A percentile compares a stretch with the other conserved stretches of the same genome.
phyloP scores from a whole-genome alignment of 805 yeast genomes.

The Starmerella riodocensis region DNA sequence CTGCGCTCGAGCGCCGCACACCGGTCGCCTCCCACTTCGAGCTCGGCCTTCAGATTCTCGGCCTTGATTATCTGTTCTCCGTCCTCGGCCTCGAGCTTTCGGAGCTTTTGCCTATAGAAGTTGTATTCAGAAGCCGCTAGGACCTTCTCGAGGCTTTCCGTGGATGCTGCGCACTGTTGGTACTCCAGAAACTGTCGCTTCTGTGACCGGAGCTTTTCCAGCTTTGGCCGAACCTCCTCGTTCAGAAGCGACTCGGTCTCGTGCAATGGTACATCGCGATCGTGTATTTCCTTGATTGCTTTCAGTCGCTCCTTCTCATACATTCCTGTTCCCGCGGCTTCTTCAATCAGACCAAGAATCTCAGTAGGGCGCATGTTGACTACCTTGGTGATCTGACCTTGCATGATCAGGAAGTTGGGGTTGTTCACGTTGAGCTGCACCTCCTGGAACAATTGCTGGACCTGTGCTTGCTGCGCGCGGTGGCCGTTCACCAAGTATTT shows the following conservation, averaged over 20 bases:
- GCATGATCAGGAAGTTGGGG: constrained; percentile 96
- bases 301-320: constrained; percentile 87
- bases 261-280: constrained; percentile 71
- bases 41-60: constrained; percentile 23
- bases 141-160: constrained; percentile 59
- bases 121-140: constrained; percentile 65
- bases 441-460: constrained; percentile 77
- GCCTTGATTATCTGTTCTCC: constrained; percentile 19
- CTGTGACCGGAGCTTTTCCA: constrained; percentile 66
- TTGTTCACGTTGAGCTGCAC: constrained; percentile 93
- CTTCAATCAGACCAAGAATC: constrained; percentile 81
- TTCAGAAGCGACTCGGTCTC: constrained; percentile 59
- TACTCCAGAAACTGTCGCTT: constrained; percentile 72
- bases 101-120: constrained; percentile 4
- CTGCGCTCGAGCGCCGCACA: constrained; percentile 2
- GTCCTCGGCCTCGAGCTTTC: constrained; percentile 3
- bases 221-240: constrained; percentile 88
- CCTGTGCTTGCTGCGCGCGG: constrained; percentile 88
- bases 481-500: constrained; percentile 92
- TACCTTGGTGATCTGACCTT: constrained; percentile 94
- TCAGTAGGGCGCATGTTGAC: constrained; percentile 91
- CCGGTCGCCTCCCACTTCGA: neutral
- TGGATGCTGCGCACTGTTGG: constrained; percentile 69
- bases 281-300: constrained; percentile 82
- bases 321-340: constrained; percentile 95